These are phyloP conservation scores for Zygotorulaspora chibaensis DNA, from an alignment of 805 yeast genomes.

Conservation along the genomic window DNA sequence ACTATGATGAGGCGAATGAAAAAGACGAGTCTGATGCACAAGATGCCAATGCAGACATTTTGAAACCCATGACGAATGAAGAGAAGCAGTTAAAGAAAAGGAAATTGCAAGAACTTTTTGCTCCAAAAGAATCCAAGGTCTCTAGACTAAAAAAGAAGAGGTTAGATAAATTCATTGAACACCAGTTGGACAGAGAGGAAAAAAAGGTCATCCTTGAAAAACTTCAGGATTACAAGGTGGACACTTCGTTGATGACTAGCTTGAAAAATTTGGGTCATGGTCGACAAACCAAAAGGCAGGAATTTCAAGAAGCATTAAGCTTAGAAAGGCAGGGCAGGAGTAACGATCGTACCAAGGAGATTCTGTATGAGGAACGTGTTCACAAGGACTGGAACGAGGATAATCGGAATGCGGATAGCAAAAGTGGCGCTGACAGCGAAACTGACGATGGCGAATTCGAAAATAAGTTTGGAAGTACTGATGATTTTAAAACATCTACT, in stretches of 20 bases:
- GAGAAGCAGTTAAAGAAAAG: constrained; percentile 66
- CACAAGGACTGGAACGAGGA: constrained; percentile 56
- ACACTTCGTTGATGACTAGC: constrained; percentile 63
- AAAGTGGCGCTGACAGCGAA: constrained; percentile 20
- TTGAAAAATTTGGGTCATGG: constrained; percentile 79
- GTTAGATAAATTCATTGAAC: constrained; percentile 87
- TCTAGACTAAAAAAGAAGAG: constrained; percentile 72
- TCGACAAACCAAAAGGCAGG: constrained; percentile 59
- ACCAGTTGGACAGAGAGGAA: constrained; percentile 84
- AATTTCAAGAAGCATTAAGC: constrained; percentile 67
- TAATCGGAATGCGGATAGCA: constrained; percentile 13
- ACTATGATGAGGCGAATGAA: constrained; percentile 33
- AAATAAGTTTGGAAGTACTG: constrained; percentile 18
- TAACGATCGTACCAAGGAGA: constrained; percentile 53
- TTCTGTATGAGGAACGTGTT: constrained; percentile 66
- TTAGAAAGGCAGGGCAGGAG: constrained; percentile 68
- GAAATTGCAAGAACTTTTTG: constrained; percentile 53
- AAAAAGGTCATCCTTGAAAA: constrained; percentile 72
- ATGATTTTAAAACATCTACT: constrained; percentile 30
- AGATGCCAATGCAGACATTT: constrained; percentile 57
- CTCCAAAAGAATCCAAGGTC: constrained; percentile 63
- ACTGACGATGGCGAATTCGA: constrained; percentile 26
- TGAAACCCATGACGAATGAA: constrained; percentile 57
- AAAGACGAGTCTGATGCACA: constrained; percentile 18
- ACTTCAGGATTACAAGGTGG: constrained; percentile 57